Conservation (phyloP, 352 stramenopile species). For the Phytophthora nicotianae region DNA sequence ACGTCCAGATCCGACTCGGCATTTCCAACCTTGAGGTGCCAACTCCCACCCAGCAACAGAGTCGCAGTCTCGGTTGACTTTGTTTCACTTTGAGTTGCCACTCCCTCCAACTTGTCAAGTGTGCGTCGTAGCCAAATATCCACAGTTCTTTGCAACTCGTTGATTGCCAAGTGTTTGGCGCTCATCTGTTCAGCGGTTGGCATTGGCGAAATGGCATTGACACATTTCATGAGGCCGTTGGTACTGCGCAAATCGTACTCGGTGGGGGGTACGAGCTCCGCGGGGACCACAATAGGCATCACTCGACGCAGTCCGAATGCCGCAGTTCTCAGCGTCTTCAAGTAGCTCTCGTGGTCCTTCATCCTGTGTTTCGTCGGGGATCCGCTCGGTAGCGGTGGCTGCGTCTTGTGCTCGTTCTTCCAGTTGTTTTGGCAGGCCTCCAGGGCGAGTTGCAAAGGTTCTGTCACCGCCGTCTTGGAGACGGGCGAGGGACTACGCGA, state of each 20-base stretch:
- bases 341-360: conserved; percentile 16
- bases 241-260: conserved; percentile 86
- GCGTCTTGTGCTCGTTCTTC: conserved; percentile 20
- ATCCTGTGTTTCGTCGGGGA: conserved; percentile 13
- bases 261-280: conserved; percentile 57
- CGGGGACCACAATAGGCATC: conserved; percentile 57
- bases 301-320: conserved; percentile 38
- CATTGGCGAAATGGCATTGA: conserved; percentile 68
- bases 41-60: conserved; percentile 78
- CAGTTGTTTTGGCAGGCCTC: conserved; percentile 10
- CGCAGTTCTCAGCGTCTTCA: conserved; percentile 11
- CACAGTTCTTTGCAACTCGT: conserved; percentile 71
- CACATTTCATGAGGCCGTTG: conserved; percentile 81
- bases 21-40: conserved; percentile 81
- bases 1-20: conserved; percentile 83
- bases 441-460: conserved; percentile 26
- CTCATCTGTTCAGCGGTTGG: conserved; percentile 63
- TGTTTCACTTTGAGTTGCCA: conserved; percentile 1
- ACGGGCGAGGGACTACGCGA: conserved; percentile 16
- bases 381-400: conserved; percentile 16
- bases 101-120: conserved; percentile 41
- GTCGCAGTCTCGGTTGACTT: conserved; percentile 51
- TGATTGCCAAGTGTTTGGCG: conserved; percentile 79
- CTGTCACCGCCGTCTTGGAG: conserved; percentile 12
- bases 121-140: conserved; percentile 70